Base-by-base conservation (phyloP, 2,329 filamentous ascomycete species). In the Fusarium chlamydosporum region DNA sequence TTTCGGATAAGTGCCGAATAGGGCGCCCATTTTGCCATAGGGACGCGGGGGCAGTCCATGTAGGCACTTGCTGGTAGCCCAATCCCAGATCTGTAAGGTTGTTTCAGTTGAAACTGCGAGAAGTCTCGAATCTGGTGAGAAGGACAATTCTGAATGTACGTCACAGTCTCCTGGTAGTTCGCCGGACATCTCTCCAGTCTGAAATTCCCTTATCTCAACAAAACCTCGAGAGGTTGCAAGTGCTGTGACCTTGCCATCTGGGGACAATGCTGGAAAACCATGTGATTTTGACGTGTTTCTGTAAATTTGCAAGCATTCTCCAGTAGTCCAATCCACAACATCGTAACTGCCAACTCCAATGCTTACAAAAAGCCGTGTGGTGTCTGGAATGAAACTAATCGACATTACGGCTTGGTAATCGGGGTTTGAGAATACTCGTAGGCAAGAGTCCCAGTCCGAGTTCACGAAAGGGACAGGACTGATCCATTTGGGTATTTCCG, bases 401-500 rank as follows among this genome's bases (percentile, higher is more conserved):
- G 37, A 29, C 8, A 3, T 9, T 3, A 29, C 23, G 23, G 29
- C 29, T 29, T 6, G 9, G n/a, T 2, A 20, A 38, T 18, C n/a
- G 8, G 37, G 37, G 1, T 38, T 20, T 38, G 37, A 11, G 7
- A 20, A 20, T 8, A 13, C 6, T 12, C 1, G 37, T 20, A 40
- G 37, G 37, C 0, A 40, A 2, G 7, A 9, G 23, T 40, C 18
- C 18, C 38, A 40, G 18, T 40, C 18, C n/a, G 16, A 1, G 10
- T 7, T 6, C 16, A n/a, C n/a, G 5, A n/a, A 1, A 6, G 35
- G 35, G 6, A 2, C 16, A 38, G 16, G 0, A 2, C 16, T 18
- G 2, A 38, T 38, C 35, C 35, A 38, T 18, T 1, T 7, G 1
- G 37, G 37, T 38, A 20, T 40, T 3, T 15, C 0, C 2, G 10